Conservation (phyloP, 176 grass and related monocot genomes). For the Poa annua region DNA sequence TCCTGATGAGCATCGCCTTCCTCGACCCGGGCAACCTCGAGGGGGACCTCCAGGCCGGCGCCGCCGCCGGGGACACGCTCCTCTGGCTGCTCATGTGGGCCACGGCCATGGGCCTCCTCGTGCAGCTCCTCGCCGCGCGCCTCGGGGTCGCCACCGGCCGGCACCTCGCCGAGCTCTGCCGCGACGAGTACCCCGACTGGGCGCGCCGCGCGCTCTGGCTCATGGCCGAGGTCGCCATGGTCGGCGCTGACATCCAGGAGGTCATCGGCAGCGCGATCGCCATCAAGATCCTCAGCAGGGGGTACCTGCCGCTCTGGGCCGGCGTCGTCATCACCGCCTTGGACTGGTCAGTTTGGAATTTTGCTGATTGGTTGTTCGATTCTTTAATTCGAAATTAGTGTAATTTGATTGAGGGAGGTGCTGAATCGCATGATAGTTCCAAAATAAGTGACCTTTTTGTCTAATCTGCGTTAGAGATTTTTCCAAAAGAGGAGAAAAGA, state of each 20-base stretch:
- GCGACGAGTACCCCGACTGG: conserved; percentile 91
- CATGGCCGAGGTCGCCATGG: conserved; percentile 96
- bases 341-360: conserved; percentile 64
- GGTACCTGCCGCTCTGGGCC: conserved; percentile 88
- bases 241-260: conserved; percentile 94
- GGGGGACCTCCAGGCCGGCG: conserved; percentile 93
- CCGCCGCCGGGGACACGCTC: conserved; percentile 81
- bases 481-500: neutral
- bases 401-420: conserved; percentile 24
- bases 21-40: conserved; percentile 97
- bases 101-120: conserved; percentile 88
- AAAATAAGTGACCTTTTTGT: conserved; percentile 18
- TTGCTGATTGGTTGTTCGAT: neutral
- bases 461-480: conserved; percentile 7
- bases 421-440: conserved; percentile 32
- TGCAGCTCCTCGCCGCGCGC: conserved; percentile 87
- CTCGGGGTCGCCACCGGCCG: conserved; percentile 83
- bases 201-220: conserved; percentile 80
- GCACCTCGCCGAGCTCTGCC: conserved; percentile 94
- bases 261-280: conserved; percentile 96
- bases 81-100: conserved; percentile 95
- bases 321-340: conserved; percentile 92
- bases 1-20: conserved; percentile 99
- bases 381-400: neutral
- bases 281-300: conserved; percentile 90